Evolutionary conservation across 2,329 filamentous ascomycete genomes (phyloP), one percentile per base, ranked within the genome.

Genomic region (Trichoderma semiorbis): DNA sequence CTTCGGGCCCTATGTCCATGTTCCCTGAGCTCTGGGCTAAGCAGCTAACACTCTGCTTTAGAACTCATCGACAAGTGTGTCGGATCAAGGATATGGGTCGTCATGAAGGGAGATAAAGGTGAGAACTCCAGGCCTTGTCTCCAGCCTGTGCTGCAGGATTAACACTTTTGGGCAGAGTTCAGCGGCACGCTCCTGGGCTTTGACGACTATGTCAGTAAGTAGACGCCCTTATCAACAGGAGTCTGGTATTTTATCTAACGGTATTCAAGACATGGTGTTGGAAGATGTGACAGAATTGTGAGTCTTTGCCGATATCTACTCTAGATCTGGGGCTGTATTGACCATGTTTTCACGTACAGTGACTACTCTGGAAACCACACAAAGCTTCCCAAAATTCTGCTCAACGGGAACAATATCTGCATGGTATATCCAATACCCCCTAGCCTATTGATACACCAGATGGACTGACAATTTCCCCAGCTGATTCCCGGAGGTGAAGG

Each of bases 71-170:
- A 99, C 86, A 98, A 98, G 84, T 99, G 96, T 81, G 95, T 99
- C 75, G 96, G 96, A 74, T 98, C 95, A 69, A 92, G 92, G 78
- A 98, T 99, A 82, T 98, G 95, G 95, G 95, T 99, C 74, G 90
- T 99, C 78, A 99, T 99, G 96, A 99, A 99, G 84, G 94, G 95
- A 76, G 96, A 98, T 81, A 98, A 98, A 86, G 96, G 96, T 97
- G 32, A 47, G 74, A 26, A 6, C 39, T 3, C 5, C 0, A 14
- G 16, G 26, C 18, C 47, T 18, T 34, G 14, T 21, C 12, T 43
- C 30, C 6, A 8, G 14, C n/a, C n/a, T n/a, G 28, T 21, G 50
- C 24, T 47, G 14, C 18, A n/a, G 14, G 11, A 47, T 74, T 78
- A 69, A 75, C 66, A 74, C 62, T 34, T 34, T 57, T 36, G 34